Evolutionary conservation across 441 rosid genomes (phyloP), one percentile per base, ranked within the genome.

Genomic region (Adansonia madagascariensis): DNA sequence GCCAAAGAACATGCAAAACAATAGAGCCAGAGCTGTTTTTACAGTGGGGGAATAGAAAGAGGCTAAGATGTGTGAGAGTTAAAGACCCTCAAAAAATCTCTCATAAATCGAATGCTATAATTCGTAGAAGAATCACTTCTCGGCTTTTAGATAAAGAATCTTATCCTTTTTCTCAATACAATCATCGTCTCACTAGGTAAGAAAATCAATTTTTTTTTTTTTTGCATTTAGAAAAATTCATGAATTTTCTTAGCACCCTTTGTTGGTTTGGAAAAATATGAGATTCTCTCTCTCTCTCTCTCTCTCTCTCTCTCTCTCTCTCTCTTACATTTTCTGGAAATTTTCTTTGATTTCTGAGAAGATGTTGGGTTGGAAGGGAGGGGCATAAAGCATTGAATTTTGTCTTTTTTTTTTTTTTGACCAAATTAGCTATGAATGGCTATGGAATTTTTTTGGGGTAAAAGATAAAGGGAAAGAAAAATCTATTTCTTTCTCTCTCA

Each of bases 21-120:
- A 76, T 86, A 75, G 95, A 88, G 81, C 88, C 91, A 8, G 90
- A 91, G 31, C 78, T 91, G 68, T 80, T 88, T 61, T 79, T 91
- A 77, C 91, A 87, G 91, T 91, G 94, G 94, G 94, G 94, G 31
- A 89, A 85, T 66, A 86, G 85, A 81, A 91, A 91, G 94, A 82
- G 92, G 80, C 86, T 89, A 49, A 86, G 92, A 87, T 89, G 94
- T 77, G 92, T 91, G 8, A 86, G 92, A 84, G 91, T 89, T 76
- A 89, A 88, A 82, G 89, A 86, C 65, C 90, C 91, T 64, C 85
- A 78, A 62, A 71, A 71, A 41, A 79, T 83, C 79, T 85, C 94
- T 4, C 84, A 84, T 49, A 76, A 89, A 85, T 82, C 90, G 20
- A 85, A 83, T 74, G 86, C 90, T 68, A 74, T 84, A 35, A 76